These are phyloP conservation scores for Rickenella mellea DNA, from an alignment of 768 basidiomycete genomes.

Conservation along the genomic window DNA sequence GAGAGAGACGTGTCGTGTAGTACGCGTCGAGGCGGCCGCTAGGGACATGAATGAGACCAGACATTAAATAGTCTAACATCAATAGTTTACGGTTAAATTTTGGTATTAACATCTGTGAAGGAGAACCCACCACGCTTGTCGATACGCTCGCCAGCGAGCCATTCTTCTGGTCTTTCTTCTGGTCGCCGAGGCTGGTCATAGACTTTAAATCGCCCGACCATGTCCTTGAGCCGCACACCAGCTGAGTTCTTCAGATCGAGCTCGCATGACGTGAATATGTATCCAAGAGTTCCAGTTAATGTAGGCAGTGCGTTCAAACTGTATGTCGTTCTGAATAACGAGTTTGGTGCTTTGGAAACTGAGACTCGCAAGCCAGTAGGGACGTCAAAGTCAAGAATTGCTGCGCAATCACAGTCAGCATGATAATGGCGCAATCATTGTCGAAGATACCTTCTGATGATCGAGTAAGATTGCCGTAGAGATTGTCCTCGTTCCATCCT, in stretches of 20 bases:
- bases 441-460: constrained; percentile 65
- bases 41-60: constrained; percentile 86
- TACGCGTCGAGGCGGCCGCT: constrained; percentile 83
- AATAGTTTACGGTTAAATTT: constrained; percentile 14
- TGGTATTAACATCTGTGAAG: constrained; percentile 1
- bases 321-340: constrained; percentile 83
- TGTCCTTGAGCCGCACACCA: constrained; percentile 74
- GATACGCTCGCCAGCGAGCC: constrained; percentile 70
- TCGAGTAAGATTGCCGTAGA: constrained; percentile 83
- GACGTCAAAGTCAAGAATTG: constrained; percentile 85
- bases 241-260: constrained; percentile 62
- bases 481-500: constrained; percentile 95
- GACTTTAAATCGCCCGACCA: constrained; percentile 81
- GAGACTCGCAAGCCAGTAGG: constrained; percentile 74
- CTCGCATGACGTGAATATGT: constrained; percentile 86
- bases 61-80: constrained; percentile 77
- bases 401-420: constrained; percentile 26
- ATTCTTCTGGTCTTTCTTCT: constrained; percentile 70
- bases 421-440: not conserved
- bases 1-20: constrained; percentile 71
- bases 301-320: constrained; percentile 90
- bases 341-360: constrained; percentile 82
- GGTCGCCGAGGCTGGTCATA: constrained; percentile 76
- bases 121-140: constrained; percentile 56
- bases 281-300: constrained; percentile 85